Base-by-base conservation (phyloP, 495 filamentous ascomycete species). In the Penicillium herquei region DNA sequence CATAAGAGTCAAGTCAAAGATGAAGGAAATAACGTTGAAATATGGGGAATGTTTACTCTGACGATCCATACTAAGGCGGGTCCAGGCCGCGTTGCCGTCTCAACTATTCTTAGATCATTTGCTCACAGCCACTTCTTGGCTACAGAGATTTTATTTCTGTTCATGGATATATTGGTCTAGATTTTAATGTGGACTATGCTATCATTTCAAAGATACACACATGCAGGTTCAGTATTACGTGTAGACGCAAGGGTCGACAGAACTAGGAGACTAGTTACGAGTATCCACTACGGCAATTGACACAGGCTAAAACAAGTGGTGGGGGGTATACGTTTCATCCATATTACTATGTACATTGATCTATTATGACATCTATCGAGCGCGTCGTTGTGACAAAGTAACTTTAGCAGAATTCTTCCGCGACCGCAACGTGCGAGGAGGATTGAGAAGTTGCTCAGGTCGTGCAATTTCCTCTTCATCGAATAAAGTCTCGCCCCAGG, bases 401-500 rank as follows among this genome's bases (percentile, higher is more conserved):
- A 51, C 53, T 13, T 37, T 30, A 7, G 42, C 52, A 3, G 48
- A 52, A 3, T 47, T 49, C 42, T 43, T 47, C 34, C 13, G 17
- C 11, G 57, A 59, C 7, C 32, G 13, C 4, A 14, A 11, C 8
- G 57, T 40, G 30, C 57, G 57, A 12, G 16, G n/a, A 37, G 67
- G 63, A 59, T 74, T 70, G 31, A 73, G 55, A 48, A 71, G 37
- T 33, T 52, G 32, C 11, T 59, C 47, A 4, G 39, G 33, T 6
- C 62, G 44, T 1, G 12, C 39, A 9, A 49, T 6, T 40, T 64
- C 67, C 30, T 49, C 18, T 5, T 58, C 62, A 30, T 59, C 49
- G 37, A 75, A 70, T 43, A 75, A 49, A 9, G 58, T 48, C 11
- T 65, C 57, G 16, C 74, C 74, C 70, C 74, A 77, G 7, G 66